Evolutionary conservation across 2,329 filamentous ascomycete species (phyloP).

Genomic region (Calycina herbarum): DNA sequence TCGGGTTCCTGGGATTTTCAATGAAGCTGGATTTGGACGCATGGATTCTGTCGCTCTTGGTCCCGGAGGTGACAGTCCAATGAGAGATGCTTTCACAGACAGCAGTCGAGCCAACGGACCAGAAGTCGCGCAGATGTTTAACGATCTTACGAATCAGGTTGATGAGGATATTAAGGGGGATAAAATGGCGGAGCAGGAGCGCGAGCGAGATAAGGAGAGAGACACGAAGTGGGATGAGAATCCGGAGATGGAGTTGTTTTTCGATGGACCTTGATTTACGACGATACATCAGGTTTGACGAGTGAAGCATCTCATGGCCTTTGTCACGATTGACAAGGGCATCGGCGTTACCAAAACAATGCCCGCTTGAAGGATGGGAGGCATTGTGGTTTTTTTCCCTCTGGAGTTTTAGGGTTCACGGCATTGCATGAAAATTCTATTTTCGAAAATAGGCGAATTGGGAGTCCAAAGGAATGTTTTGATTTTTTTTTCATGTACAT

Average conservation of each 20-base stretch:
- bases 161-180: constrained; percentile 31
- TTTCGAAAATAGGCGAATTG: not conserved
- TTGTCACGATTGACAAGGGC: not conserved
- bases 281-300: not conserved
- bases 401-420: not conserved
- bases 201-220: constrained; percentile 18
- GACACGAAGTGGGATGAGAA: constrained; percentile 27
- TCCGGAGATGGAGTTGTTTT: constrained; percentile 32
- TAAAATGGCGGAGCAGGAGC: constrained; percentile 18
- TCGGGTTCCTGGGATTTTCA: constrained; percentile 30
- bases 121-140: constrained; percentile 32
- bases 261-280: constrained; percentile 29
- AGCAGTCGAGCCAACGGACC: constrained; percentile 25
- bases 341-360: not conserved
- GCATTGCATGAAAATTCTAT: not conserved
- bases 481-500: too few species aligned
- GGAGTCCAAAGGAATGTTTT: not conserved
- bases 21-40: constrained; percentile 31
- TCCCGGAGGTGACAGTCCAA: constrained; percentile 27
- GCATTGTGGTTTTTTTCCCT: not conserved
- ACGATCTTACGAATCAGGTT: constrained; percentile 35
- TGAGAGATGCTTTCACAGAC: constrained; percentile 31
- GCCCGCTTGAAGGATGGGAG: not conserved
- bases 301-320: not conserved
- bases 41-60: constrained; percentile 31